Percentiles rank a stretch among this genome's conserved stretches.
Conservation (phyloP, 768 basidiomycete species). For the Omphalotus guepiniiformis region DNA sequence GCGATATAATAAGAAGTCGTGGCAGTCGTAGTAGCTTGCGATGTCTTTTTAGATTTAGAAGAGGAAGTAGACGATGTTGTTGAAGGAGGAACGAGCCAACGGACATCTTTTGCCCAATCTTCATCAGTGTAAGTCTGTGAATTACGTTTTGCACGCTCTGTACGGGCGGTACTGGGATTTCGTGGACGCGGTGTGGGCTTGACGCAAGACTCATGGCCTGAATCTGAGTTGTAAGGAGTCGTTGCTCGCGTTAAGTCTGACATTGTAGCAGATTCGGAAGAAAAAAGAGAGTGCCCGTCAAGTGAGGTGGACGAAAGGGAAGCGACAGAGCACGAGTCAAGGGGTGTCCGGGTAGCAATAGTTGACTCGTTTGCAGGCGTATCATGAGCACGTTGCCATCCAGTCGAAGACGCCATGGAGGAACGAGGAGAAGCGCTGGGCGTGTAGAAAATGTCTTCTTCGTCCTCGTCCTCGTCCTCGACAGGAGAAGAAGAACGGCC, state of each 20-base stretch:
- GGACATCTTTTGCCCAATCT: constrained; percentile 66
- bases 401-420: constrained; percentile 37
- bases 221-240: constrained; percentile 28
- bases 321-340: constrained; percentile 23
- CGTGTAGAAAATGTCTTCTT: constrained; percentile 58
- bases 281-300: constrained; percentile 37
- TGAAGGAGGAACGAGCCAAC: constrained; percentile 46
- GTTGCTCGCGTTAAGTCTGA: constrained; percentile 36
- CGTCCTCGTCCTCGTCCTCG: constrained; percentile 26
- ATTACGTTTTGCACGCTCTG: constrained; percentile 13
- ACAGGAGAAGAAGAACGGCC: not conserved
- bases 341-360: constrained; percentile 18
- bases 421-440: constrained; percentile 52
- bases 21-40: constrained; percentile 13
- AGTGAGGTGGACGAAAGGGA: constrained; percentile 35
- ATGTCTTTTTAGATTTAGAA: constrained; percentile 1
- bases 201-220: constrained; percentile 16
- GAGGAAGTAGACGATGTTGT: not conserved
- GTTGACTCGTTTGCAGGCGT: constrained; percentile 19
- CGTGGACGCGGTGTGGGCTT: constrained; percentile 12
- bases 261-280: constrained; percentile 22
- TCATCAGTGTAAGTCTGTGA: constrained; percentile 43
- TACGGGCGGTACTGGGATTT: constrained; percentile 14
- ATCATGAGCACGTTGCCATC: constrained; percentile 19
- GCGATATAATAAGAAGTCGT: constrained; percentile 15